A percentile compares a stretch with the other conserved stretches of the same genome.
Conservation (phyloP, 2,329 filamentous ascomycete genomes). For the Calonectria pseudoreteaudii region DNA sequence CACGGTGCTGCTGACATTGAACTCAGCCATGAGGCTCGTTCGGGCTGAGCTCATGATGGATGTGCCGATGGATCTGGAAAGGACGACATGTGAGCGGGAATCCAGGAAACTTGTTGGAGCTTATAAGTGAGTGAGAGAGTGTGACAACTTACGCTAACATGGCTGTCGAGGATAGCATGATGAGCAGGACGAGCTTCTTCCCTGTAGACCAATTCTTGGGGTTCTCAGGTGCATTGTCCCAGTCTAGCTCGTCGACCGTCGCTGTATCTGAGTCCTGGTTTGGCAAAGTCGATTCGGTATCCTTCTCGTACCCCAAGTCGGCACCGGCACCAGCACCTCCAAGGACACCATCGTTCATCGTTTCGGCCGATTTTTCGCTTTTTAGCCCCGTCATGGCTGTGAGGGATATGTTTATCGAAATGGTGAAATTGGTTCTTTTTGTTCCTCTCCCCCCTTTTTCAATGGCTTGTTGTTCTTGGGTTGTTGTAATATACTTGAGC, state of each 20-base stretch:
- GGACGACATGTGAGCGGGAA: too few relatives aligned
- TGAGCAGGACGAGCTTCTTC: slow-evolving; percentile 54
- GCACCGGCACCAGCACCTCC: slow-evolving; percentile 5
- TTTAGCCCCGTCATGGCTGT: not conserved
- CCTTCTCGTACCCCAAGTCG: slow-evolving; percentile 35
- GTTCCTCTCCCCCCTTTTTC: too few relatives aligned
- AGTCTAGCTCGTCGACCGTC: slow-evolving; percentile 36
- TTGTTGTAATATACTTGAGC: too few relatives aligned
- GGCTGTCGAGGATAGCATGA: slow-evolving; percentile 52
- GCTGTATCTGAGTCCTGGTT: slow-evolving; percentile 7
- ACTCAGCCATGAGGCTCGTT: slow-evolving; percentile 60
- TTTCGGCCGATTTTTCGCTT: slow-evolving; percentile 8
- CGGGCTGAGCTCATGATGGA: slow-evolving; percentile 63
- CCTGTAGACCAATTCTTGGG: slow-evolving; percentile 62
- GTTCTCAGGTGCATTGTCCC: slow-evolving; percentile 57
- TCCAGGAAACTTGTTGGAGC: too few relatives aligned
- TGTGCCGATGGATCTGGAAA: slow-evolving; percentile 61
- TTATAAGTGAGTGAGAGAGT: too few relatives aligned
- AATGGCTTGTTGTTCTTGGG: too few relatives aligned
- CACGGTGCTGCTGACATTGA: slow-evolving; percentile 64
- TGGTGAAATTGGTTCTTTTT: not conserved
- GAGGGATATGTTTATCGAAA: not conserved
- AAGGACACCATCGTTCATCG: not conserved
- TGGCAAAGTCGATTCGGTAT: slow-evolving; percentile 44
- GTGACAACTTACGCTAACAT: slow-evolving; percentile 53